Conservation (phyloP, 1,139 yeast species). For the Spathaspora sp. region DNA sequence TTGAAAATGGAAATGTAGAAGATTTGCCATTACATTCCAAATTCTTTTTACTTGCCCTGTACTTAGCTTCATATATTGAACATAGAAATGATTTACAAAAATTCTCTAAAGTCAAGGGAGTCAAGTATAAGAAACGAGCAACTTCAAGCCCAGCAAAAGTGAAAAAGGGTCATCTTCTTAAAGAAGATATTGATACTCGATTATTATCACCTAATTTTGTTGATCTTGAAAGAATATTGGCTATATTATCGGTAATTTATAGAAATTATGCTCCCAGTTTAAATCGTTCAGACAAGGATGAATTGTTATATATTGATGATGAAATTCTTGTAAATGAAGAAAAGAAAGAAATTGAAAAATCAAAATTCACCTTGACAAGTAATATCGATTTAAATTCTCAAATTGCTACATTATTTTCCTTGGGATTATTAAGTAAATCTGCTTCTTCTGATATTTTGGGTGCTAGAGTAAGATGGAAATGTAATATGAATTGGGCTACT, state of each 20-base stretch:
- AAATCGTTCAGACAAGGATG: constrained; percentile 25
- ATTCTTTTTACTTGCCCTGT: constrained; percentile 64
- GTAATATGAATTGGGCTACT: constrained; percentile 56
- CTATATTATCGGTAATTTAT: constrained; percentile 62
- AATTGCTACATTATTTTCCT: constrained; percentile 57
- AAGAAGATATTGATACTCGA: constrained; percentile 50
- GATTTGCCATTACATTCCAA: constrained; percentile 60
- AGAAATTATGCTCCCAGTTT: constrained; percentile 36
- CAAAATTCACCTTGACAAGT: constrained; percentile 34
- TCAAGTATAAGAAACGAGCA: constrained; percentile 37
- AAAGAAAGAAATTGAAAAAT: constrained; percentile 31
- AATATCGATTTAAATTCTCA: constrained; percentile 55
- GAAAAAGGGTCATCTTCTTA: constrained; percentile 38
- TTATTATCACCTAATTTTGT: constrained; percentile 61
- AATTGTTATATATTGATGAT: constrained; percentile 26
- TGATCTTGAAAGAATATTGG: constrained; percentile 67
- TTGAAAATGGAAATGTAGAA: constrained; percentile 18
- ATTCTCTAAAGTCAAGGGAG: constrained; percentile 59
- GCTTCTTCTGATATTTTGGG: constrained; percentile 57
- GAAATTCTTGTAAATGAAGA: constrained; percentile 28
- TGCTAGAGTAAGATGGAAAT: constrained; percentile 63
- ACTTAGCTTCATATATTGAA: constrained; percentile 66
- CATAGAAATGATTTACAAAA: constrained; percentile 57
- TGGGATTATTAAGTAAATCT: constrained; percentile 52
- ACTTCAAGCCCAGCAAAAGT: constrained; percentile 12